A percentile compares a stretch with the other conserved stretches of the same genome.
Evolutionary conservation across 176 grass and related monocot species (phyloP).

Genomic region (Phoenix roebelenii): DNA sequence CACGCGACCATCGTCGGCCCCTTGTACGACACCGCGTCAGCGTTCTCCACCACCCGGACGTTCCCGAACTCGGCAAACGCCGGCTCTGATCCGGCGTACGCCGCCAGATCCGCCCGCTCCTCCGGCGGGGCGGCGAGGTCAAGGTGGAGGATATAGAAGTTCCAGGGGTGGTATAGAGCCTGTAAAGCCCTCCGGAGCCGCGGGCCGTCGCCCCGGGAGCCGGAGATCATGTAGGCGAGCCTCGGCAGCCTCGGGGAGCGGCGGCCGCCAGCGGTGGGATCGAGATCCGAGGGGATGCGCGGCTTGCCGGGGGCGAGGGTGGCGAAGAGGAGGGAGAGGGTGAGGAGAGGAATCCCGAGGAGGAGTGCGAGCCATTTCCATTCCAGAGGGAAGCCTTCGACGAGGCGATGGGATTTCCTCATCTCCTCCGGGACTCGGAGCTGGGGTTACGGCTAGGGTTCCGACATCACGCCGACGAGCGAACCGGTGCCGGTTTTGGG

Average conservation of each 20-base stretch:
- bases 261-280: background rate
- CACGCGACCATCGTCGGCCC: constrained; percentile 62
- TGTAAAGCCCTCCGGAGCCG: constrained; percentile 59
- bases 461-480: constrained; percentile 39
- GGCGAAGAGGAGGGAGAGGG: constrained; percentile 36
- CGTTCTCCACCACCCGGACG: constrained; percentile 45
- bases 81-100: constrained; percentile 46
- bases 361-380: constrained; percentile 48
- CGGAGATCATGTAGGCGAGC: constrained; percentile 76
- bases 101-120: constrained; percentile 65
- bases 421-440: constrained; percentile 13
- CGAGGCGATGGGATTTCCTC: constrained; percentile 54
- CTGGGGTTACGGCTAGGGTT: constrained; percentile 21
- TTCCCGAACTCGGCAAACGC: constrained; percentile 53
- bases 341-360: constrained; percentile 48
- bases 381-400: constrained; percentile 8
- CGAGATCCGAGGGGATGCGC: constrained; percentile 1
- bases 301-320: constrained; percentile 20
- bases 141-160: constrained; percentile 70
- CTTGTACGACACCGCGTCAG: constrained; percentile 40
- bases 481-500: background rate
- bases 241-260: constrained; percentile 35
- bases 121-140: constrained; percentile 28
- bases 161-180: constrained; percentile 90
- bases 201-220: constrained; percentile 48